Percentiles rank a stretch among this genome's conserved stretches.
Conservation (phyloP, 73 alveolate species). For the Paramecium octaurelia region DNA sequence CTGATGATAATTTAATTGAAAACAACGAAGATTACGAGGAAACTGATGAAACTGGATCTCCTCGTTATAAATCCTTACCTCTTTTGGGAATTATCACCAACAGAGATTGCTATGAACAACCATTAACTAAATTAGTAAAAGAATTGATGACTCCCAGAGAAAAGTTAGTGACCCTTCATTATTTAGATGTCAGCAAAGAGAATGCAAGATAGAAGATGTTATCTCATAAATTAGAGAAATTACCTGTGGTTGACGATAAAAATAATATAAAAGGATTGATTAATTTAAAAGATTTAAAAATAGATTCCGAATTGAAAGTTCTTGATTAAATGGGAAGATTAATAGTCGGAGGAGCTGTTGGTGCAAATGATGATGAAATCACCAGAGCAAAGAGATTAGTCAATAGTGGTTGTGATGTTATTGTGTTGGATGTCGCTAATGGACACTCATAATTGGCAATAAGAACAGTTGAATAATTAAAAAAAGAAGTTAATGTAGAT, state of each 20-base stretch:
- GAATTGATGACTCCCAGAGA: conserved; percentile 61
- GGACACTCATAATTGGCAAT: conserved; percentile 53
- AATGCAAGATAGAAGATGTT: conserved; percentile 52
- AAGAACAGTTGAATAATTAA: conserved; percentile 14
- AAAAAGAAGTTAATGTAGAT: conserved; percentile 43
- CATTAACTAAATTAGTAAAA: background rate
- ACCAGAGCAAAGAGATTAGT: conserved; percentile 48
- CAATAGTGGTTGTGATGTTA: conserved; percentile 56
- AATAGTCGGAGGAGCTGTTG: conserved; percentile 60
- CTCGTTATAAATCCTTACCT: background rate
- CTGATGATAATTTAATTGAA: conserved; percentile 29
- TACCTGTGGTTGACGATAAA: conserved; percentile 50
- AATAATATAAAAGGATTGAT: conserved; percentile 52
- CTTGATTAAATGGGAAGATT: conserved; percentile 49
- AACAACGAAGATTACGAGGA: background rate
- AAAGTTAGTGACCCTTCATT: background rate
- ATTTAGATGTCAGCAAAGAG: background rate
- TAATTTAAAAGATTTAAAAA: conserved; percentile 49
- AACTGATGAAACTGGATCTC: background rate
- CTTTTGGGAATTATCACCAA: conserved; percentile 42
- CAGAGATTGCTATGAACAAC: conserved; percentile 44
- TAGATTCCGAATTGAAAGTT: background rate
- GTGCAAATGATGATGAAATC: conserved; percentile 57
- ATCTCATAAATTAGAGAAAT: conserved; percentile 50
- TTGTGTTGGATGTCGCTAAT: conserved; percentile 61